These are phyloP conservation scores for Candida parachauliodes DNA, from an alignment of 805 yeast genomes.

Conservation along the genomic window DNA sequence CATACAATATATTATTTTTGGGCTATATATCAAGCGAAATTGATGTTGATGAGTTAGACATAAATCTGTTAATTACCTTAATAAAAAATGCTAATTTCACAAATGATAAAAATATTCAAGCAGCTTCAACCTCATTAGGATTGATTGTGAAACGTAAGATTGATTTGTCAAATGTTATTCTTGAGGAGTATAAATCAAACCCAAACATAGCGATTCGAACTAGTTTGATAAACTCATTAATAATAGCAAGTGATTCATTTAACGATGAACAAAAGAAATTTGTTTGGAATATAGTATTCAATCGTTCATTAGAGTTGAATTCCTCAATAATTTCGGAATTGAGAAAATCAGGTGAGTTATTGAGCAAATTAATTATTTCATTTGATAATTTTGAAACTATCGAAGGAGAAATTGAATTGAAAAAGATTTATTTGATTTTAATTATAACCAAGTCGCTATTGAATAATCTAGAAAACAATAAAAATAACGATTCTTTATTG, in stretches of 20 bases:
- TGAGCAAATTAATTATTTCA: slow-evolving; percentile 21
- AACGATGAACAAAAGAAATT: slow-evolving; percentile 15
- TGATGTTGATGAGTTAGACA: slow-evolving; percentile 25
- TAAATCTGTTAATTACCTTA: slow-evolving; percentile 17
- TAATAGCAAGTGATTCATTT: slow-evolving; percentile 7
- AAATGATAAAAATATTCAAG: slow-evolving; percentile 32
- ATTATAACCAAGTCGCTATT: slow-evolving; percentile 33
- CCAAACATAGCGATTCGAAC: slow-evolving; percentile 9
- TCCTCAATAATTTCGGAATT: slow-evolving; percentile 21
- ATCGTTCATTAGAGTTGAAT: slow-evolving; percentile 13
- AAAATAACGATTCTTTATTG: slow-evolving; percentile 12
- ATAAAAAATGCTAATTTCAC: slow-evolving; percentile 9
- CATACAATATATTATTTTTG: slow-evolving; percentile 41
- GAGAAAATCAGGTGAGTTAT: slow-evolving; percentile 33
- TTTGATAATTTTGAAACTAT: slow-evolving; percentile 11
- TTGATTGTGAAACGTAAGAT: slow-evolving; percentile 41
- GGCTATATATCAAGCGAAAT: slow-evolving; percentile 38
- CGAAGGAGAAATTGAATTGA: slow-evolving; percentile 11
- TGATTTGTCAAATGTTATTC: slow-evolving; percentile 6
- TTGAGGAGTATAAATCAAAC: slow-evolving; percentile 6
- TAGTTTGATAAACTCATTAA: slow-evolving; percentile 10
- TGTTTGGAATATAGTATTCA: slow-evolving; percentile 22
- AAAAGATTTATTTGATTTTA: slow-evolving; percentile 25
- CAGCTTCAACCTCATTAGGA: slow-evolving; percentile 54
- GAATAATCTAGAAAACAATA: slow-evolving; percentile 14